Conservation (phyloP, 805 yeast genomes). For the Pichia heedii region DNA sequence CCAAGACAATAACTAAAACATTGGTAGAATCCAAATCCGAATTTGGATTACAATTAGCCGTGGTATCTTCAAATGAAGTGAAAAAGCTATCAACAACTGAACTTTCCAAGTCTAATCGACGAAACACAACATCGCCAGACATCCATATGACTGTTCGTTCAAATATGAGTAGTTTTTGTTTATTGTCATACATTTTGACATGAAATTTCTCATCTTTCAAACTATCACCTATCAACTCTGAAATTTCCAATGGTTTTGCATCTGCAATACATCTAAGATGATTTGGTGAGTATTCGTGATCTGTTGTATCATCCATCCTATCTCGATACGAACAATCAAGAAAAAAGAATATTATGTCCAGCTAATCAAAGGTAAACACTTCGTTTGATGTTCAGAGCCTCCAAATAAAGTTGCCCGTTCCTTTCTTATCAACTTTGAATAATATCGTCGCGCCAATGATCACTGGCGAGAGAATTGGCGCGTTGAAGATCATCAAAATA, state of each 20-base stretch:
- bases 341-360: too few species aligned
- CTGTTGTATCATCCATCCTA: background rate
- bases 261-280: background rate
- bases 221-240: background rate
- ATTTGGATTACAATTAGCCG: background rate
- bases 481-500: too few species aligned
- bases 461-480: too few species aligned
- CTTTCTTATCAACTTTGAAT: too few species aligned
- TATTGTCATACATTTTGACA: slow-evolving; percentile 15
- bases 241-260: background rate
- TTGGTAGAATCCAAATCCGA: background rate
- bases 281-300: too few species aligned
- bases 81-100: slow-evolving; percentile 54
- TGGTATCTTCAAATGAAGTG: slow-evolving; percentile 36
- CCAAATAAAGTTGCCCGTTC: too few species aligned
- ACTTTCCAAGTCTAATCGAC: slow-evolving; percentile 42
- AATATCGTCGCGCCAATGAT: too few species aligned
- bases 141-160: slow-evolving; percentile 37
- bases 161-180: slow-evolving; percentile 20
- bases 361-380: too few species aligned
- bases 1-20: slow-evolving; percentile 47
- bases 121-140: slow-evolving; percentile 39
- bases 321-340: too few species aligned
- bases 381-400: too few species aligned
- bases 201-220: slow-evolving; percentile 1